A percentile compares a stretch with the other conserved stretches of the same genome.
Conservation (phyloP, 2,329 filamentous ascomycete genomes). For the Fusarium pininemorale region DNA sequence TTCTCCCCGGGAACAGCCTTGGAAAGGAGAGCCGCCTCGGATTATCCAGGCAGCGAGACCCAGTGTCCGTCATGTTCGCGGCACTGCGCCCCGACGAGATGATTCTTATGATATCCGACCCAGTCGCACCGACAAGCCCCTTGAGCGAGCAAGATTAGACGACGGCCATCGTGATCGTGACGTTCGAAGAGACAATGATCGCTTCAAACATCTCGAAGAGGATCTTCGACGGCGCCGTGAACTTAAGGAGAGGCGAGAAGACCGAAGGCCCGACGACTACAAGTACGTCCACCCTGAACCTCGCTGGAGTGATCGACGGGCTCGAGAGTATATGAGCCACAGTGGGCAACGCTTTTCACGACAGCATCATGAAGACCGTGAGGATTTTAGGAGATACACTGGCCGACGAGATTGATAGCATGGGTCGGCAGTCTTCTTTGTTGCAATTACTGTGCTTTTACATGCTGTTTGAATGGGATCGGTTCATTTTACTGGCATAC, state of each 20-base stretch:
- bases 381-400: background rate
- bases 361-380: background rate
- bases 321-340: conserved; percentile 31
- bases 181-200: conserved; percentile 17
- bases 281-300: background rate
- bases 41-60: conserved; percentile 27
- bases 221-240: conserved; percentile 20
- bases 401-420: background rate
- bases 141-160: conserved; percentile 27
- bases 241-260: conserved; percentile 12
- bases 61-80: conserved; percentile 26
- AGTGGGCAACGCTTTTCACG: conserved; percentile 6
- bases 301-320: conserved; percentile 30
- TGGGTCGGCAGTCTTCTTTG: background rate
- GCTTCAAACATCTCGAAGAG: conserved; percentile 26
- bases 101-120: conserved; percentile 10
- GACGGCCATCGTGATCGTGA: conserved; percentile 11
- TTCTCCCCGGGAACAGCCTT: conserved; percentile 11
- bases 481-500: background rate
- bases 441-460: background rate
- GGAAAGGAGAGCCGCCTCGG: conserved; percentile 21
- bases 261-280: background rate
- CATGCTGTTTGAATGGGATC: background rate
- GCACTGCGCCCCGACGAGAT: conserved; percentile 26
- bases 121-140: conserved; percentile 9